Conservation (phyloP, 1,284 basidiomycete species). For the Lentinus polychrous region DNA sequence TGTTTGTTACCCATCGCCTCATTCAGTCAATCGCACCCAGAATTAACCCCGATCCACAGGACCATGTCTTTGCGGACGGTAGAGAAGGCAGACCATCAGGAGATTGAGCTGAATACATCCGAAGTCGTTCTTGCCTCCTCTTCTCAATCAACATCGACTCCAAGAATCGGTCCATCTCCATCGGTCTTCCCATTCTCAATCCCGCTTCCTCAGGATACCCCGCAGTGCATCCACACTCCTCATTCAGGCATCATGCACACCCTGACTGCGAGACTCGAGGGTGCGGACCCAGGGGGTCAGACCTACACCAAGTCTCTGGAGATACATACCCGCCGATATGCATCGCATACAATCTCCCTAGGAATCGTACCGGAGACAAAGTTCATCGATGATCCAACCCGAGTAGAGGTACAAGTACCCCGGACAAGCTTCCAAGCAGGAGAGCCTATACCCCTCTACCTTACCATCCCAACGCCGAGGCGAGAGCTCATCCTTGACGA, state of each 20-base stretch:
- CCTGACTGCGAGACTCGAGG: constrained; percentile 57
- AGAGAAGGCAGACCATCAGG: constrained; percentile 50
- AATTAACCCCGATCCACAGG: constrained; percentile 30
- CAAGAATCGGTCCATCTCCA: constrained; percentile 32
- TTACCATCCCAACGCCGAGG: constrained; percentile 66
- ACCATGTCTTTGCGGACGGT: constrained; percentile 59
- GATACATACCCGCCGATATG: constrained; percentile 70
- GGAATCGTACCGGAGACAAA: constrained; percentile 52
- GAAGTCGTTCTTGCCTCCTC: constrained; percentile 46
- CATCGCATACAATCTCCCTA: constrained; percentile 50
- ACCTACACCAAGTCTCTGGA: constrained; percentile 47
- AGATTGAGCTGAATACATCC: constrained; percentile 57
- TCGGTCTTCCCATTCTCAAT: constrained; percentile 70
- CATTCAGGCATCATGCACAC: constrained; percentile 62
- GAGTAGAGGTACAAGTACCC: constrained; percentile 62
- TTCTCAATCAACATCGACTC: constrained; percentile 25
- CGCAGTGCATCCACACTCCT: constrained; percentile 68
- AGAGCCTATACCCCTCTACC: constrained; percentile 69
- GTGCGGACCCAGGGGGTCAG: constrained; percentile 33
- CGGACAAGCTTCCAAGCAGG: constrained; percentile 59
- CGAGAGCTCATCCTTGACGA: constrained; percentile 56
- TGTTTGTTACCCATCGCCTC: constrained; percentile 36
- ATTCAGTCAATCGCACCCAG: constrained; percentile 2
- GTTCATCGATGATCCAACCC: constrained; percentile 52
- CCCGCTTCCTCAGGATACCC: constrained; percentile 65